Percentiles rank a stretch among this genome's conserved stretches.
Conservation (phyloP, 1,139 yeast species). For the Groenewaldozyma auringiensis region DNA sequence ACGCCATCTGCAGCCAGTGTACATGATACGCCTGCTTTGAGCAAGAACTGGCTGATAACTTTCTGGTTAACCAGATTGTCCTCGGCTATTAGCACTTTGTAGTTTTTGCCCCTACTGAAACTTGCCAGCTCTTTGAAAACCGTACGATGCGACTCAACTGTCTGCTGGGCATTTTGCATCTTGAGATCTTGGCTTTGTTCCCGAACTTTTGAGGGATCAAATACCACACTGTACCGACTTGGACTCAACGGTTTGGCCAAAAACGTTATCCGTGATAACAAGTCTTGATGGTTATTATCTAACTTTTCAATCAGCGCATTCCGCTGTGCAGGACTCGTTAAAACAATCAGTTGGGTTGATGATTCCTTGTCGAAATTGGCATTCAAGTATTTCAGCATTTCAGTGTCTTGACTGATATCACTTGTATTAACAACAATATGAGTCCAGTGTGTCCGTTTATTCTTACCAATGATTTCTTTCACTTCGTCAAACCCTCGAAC, state of each 20-base stretch:
- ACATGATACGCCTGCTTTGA: conserved; percentile 66
- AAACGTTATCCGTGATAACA: conserved; percentile 16
- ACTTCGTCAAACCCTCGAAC: conserved; percentile 15
- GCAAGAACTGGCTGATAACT: conserved; percentile 67
- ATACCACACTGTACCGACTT: conserved; percentile 24
- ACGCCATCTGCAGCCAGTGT: conserved; percentile 68
- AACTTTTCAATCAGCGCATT: conserved; percentile 15
- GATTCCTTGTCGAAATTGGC: conserved; percentile 4
- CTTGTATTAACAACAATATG: conserved; percentile 28
- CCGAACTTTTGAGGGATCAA: conserved; percentile 23
- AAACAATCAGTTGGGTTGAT: conserved; percentile 22
- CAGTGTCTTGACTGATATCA: conserved; percentile 20
- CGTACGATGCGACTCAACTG: conserved; percentile 19
- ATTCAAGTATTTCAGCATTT: conserved; percentile 12
- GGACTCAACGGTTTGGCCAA: conserved; percentile 26
- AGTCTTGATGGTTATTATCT: neutral
- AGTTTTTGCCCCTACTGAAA: conserved; percentile 39
- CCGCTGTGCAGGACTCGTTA: conserved; percentile 28
- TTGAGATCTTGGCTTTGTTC: conserved; percentile 24
- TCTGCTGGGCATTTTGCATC: conserved; percentile 24
- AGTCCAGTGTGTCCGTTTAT: conserved; percentile 19
- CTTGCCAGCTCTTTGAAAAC: conserved; percentile 19
- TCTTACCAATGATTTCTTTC: conserved; percentile 5
- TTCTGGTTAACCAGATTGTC: conserved; percentile 86
- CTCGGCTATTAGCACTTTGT: conserved; percentile 66